Evolutionary conservation across 2,329 filamentous ascomycete genomes (phyloP).

Genomic region (Aschersonia sp.): DNA sequence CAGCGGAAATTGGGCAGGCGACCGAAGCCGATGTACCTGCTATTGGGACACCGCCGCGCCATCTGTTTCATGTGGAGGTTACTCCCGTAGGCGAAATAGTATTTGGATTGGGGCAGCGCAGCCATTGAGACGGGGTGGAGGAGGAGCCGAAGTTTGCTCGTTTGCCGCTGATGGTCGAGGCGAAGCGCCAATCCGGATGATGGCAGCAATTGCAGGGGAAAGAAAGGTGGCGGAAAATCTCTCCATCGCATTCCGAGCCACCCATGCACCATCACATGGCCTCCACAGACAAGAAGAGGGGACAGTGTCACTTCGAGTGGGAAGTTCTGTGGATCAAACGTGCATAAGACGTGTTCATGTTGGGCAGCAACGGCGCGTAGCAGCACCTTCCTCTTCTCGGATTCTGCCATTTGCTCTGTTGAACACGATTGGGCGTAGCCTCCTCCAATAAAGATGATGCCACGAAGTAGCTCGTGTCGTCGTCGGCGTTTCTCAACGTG

Average conservation of each 20-base stretch:
- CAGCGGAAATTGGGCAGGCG: constrained; percentile 24
- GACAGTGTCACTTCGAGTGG: too few relatives aligned
- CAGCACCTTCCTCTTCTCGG: neutral
- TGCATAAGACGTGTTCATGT: neutral
- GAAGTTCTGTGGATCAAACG: neutral
- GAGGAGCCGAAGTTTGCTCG: too few relatives aligned
- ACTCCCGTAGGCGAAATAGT: constrained; percentile 33
- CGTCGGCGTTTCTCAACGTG: neutral
- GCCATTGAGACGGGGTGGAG: neutral
- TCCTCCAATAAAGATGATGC: too few relatives aligned
- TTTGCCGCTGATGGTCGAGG: too few relatives aligned
- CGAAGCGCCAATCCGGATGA: too few relatives aligned
- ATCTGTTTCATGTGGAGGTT: constrained; percentile 30
- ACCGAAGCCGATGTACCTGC: constrained; percentile 22
- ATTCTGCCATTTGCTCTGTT: too few relatives aligned
- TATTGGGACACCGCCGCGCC: constrained; percentile 26
- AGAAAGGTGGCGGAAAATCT: too few relatives aligned
- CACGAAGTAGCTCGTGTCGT: too few relatives aligned
- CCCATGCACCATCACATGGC: neutral
- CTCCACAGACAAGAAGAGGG: neutral
- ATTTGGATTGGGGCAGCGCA: constrained; percentile 8
- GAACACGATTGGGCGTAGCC: too few relatives aligned
- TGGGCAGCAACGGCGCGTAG: neutral
- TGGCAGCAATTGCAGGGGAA: too few relatives aligned
- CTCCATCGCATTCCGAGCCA: too few relatives aligned